Conservation (phyloP, 2,329 filamentous ascomycete species). For the Colletotrichum nymphaeae region DNA sequence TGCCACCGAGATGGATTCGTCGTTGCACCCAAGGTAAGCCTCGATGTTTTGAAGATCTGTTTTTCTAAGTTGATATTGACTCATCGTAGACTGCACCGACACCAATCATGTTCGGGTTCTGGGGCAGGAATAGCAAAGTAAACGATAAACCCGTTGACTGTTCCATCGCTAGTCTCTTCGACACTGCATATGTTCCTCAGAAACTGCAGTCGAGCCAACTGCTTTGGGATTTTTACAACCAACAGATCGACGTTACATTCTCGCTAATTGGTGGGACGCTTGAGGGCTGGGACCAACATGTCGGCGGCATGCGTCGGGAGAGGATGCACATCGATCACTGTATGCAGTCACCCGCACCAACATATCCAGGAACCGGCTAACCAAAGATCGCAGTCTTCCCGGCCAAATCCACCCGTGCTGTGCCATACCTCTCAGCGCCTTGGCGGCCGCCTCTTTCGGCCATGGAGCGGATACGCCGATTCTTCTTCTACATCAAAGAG, state of each 20-base stretch:
- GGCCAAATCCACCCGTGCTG: slow-evolving; percentile 48
- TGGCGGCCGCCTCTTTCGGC: slow-evolving; percentile 43
- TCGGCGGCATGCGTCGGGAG: slow-evolving; percentile 52
- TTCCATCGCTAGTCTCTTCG: slow-evolving; percentile 60
- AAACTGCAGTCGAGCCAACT: slow-evolving; percentile 52
- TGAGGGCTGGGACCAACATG: slow-evolving; percentile 60
- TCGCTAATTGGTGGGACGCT: slow-evolving; percentile 57
- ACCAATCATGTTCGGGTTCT: slow-evolving; percentile 29
- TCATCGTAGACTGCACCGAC: slow-evolving; percentile 22
- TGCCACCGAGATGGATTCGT: slow-evolving; percentile 60
- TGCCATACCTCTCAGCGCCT: slow-evolving; percentile 47
- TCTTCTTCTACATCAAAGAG: slow-evolving; percentile 44
- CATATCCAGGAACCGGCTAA: neutral
- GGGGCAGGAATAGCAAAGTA: slow-evolving; percentile 5
- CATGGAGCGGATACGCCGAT: slow-evolving; percentile 45
- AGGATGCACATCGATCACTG: slow-evolving; percentile 35
- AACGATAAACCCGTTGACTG: slow-evolving; percentile 57
- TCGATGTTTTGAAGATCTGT: too few species aligned
- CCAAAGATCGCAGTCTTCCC: slow-evolving; percentile 42
- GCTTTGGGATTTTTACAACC: slow-evolving; percentile 54
- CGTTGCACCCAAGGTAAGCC: slow-evolving; percentile 54
- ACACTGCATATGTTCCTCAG: slow-evolving; percentile 62
- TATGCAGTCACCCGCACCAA: neutral
- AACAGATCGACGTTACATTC: slow-evolving; percentile 56
- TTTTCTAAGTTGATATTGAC: neutral